Evolutionary conservation across 345 rosid species (phyloP).

Genomic region (Populus simonii): DNA sequence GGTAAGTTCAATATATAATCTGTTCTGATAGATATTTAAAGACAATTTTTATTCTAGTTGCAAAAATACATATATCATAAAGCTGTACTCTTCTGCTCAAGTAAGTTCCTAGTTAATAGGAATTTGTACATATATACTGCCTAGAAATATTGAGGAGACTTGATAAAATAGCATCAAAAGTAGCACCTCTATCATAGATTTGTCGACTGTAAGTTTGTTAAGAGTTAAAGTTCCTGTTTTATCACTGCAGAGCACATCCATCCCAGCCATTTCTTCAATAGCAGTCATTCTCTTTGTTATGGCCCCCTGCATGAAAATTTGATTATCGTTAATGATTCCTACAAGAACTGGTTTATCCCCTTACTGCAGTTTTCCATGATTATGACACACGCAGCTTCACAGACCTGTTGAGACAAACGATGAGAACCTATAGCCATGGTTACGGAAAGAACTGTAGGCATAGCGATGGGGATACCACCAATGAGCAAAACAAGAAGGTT

Average conservation of each 20-base stretch:
- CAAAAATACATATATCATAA: too few species aligned
- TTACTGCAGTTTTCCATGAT: neutral
- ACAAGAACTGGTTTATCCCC: too few species aligned
- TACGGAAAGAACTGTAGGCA: constrained; percentile 97
- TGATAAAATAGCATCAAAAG: neutral
- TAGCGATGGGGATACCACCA: constrained; percentile 97
- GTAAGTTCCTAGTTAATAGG: neutral
- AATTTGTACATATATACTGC: neutral
- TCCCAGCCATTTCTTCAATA: constrained; percentile 97
- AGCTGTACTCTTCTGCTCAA: too few species aligned
- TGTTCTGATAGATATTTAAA: too few species aligned
- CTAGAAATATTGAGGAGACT: neutral
- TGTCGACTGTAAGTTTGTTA: constrained; percentile 87
- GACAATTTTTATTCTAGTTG: too few species aligned
- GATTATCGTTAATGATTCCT: neutral
- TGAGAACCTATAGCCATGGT: constrained; percentile 95
- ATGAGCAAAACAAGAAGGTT: constrained; percentile 81
- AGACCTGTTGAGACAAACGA: constrained; percentile 75
- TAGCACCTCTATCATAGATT: constrained; percentile 67
- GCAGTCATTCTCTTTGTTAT: constrained; percentile 96
- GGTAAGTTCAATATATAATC: too few species aligned
- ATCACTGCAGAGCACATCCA: constrained; percentile 96
- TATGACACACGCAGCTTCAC: neutral
- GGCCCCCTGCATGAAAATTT: constrained; percentile 52
- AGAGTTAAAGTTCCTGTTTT: constrained; percentile 91